These are phyloP conservation scores for Rhodotorula sp. DNA, from an alignment of 1,284 basidiomycete species.

Conservation along the genomic window DNA sequence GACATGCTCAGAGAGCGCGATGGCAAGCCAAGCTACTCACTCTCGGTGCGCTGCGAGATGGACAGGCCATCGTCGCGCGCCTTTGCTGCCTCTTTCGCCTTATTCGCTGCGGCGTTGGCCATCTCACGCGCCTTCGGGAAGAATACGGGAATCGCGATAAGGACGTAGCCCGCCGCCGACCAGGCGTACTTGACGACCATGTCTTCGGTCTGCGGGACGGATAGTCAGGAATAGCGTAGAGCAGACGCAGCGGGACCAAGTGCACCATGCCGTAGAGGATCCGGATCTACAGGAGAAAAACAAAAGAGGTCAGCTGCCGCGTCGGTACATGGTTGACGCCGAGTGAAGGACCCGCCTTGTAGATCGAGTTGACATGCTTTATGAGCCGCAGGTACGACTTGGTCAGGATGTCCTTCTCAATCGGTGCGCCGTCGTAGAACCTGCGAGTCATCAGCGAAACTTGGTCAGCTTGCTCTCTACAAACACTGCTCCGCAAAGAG, in stretches of 20 bases:
- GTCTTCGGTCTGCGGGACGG: conserved; percentile 62
- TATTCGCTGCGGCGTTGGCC: conserved; percentile 3
- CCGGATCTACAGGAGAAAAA: conserved; percentile 59
- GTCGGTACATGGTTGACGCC: too few species aligned
- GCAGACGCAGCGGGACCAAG: too few species aligned
- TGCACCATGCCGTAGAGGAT: conserved; percentile 71
- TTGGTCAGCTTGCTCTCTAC: neutral
- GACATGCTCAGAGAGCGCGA: conserved; percentile 42
- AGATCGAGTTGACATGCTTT: conserved; percentile 86
- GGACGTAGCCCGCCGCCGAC: conserved; percentile 59
- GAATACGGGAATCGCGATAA: conserved; percentile 84
- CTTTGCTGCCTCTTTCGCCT: conserved; percentile 20
- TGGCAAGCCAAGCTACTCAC: conserved; percentile 51
- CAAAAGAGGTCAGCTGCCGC: neutral
- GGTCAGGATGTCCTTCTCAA: conserved; percentile 81
- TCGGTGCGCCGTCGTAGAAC: conserved; percentile 86
- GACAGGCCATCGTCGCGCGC: conserved; percentile 54
- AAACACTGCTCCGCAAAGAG: neutral
- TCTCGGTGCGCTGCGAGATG: conserved; percentile 59
- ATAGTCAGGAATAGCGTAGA: neutral
- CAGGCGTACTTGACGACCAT: conserved; percentile 92
- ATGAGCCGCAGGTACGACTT: conserved; percentile 77
- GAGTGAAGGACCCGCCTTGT: conserved; percentile 63
- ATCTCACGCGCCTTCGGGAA: conserved; percentile 50
- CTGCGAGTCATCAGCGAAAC: conserved; percentile 51